Evolutionary conservation across 495 filamentous ascomycete species (phyloP).

Genomic region (Xylaria bambusicola): DNA sequence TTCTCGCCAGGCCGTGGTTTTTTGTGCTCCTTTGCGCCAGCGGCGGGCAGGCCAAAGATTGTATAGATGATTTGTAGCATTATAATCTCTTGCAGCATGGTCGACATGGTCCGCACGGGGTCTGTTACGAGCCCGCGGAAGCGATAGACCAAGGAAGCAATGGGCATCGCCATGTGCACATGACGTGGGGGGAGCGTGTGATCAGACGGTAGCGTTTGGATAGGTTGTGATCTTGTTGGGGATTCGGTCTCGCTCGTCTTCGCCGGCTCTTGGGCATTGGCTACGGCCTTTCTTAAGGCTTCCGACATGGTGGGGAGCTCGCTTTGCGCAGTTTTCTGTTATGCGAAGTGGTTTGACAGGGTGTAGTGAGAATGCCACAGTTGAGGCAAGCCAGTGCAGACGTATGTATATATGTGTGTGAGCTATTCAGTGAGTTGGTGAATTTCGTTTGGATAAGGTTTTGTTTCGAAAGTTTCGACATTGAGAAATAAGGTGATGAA

Average conservation of each 20-base stretch:
- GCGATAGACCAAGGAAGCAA: conserved; percentile 58
- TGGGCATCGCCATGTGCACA: conserved; percentile 66
- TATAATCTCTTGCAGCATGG: conserved; percentile 61
- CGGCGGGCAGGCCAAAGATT: conserved; percentile 71
- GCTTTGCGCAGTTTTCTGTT: conserved; percentile 1
- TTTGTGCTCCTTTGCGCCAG: conserved; percentile 45
- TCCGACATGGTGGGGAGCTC: conserved; percentile 10
- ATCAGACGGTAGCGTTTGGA: conserved; percentile 34
- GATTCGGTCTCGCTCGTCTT: conserved; percentile 29
- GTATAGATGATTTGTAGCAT: conserved; percentile 68
- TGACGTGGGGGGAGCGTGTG: conserved; percentile 42
- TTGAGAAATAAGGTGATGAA: no score
- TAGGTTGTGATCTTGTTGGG: conserved; percentile 34
- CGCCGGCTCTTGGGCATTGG: conserved; percentile 13
- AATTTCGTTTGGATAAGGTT: no score
- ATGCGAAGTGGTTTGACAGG: neutral
- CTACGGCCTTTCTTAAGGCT: conserved; percentile 18
- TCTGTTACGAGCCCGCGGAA: conserved; percentile 68
- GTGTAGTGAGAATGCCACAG: no score
- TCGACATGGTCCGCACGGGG: conserved; percentile 66
- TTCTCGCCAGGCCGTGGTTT: conserved; percentile 46
- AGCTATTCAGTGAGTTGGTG: no score
- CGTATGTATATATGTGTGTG: no score
- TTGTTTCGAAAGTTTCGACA: no score
- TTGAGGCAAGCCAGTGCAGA: no score